Evolutionary conservation across 495 filamentous ascomycete species (phyloP).

Genomic region (Copromyces sp.): DNA sequence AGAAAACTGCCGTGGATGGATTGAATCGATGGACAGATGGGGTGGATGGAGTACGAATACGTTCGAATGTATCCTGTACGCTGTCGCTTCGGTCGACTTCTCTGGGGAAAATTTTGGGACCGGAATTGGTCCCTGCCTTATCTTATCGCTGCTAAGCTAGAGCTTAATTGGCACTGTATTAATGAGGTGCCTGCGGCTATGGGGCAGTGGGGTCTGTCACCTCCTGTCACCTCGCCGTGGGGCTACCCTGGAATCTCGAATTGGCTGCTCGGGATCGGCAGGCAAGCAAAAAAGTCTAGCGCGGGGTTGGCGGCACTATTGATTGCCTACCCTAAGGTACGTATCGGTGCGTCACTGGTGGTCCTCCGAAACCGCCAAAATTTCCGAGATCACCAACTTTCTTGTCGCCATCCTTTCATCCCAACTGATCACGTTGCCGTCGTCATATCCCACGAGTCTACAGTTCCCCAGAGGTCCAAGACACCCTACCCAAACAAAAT

Average conservation of each 20-base stretch:
- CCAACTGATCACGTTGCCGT: background rate
- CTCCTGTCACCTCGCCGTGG: background rate
- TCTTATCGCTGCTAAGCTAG: background rate
- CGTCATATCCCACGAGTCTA: background rate
- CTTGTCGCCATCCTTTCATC: background rate
- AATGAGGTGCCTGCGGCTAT: background rate
- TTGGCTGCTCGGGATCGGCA: background rate
- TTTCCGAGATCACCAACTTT: background rate
- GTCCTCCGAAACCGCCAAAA: background rate
- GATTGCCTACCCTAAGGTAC: background rate
- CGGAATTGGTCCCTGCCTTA: background rate
- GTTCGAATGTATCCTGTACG: background rate
- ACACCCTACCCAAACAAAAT: slow-evolving; percentile 17
- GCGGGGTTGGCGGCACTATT: background rate
- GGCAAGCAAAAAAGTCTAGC: background rate
- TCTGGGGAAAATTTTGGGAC: background rate
- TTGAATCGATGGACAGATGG: background rate
- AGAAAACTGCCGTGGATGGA: background rate
- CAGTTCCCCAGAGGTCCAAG: background rate
- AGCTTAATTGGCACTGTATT: background rate
- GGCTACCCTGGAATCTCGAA: background rate
- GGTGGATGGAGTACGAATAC: background rate
- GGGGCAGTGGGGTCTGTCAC: background rate
- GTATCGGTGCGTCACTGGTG: background rate
- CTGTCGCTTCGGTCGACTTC: background rate